Evolutionary conservation across 2,329 filamentous ascomycete species (phyloP), one percentile per base, ranked within the genome.

Genomic region (Tetracladium maxilliforme): DNA sequence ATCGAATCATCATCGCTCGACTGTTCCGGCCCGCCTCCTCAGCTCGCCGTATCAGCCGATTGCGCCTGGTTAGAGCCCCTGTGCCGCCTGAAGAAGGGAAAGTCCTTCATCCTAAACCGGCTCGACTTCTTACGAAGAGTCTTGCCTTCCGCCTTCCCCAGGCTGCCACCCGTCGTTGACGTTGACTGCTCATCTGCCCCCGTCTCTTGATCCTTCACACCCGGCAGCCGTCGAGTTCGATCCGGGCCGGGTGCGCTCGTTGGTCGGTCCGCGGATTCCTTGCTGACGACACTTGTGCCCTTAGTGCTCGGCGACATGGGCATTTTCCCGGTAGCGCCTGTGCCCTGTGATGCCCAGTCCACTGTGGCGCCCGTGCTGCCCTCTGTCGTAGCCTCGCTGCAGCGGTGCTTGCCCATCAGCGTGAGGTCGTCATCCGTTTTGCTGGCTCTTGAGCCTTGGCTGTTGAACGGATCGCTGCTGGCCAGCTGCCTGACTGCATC

Each of bases 291-390:
- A 44, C 70, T 75, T 11, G 70, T 75, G 19, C 69, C 70, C 39
- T 70, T 60, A 4, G 70, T 75, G 41, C 69, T 74, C 3, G 70
- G 70, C 14, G 70, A 74, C 18, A 73, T 48, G 4, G 70, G 67
- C 61, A 71, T 63, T 46, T 70, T 72, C 24, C 66, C 62, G 3
- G 68, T 70, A 7, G 67, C 68, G 36, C 66, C 72, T 10, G 69
- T 74, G 5, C 61, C 65, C 35, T 73, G 68, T 4, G 65, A 70
- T 4, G 64, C 62, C 65, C 68, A 73, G 36, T 74, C 70, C 7
- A 61, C 66, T 1, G 58, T 56, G 23, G 53, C 57, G 1, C 58
- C 61, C 3, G 54, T 57, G 42, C 68, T 69, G 22, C 62, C 64
- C 28, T 74, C 69, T 1, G 70, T 74, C 4, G 65, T 66, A 39